Conservation (phyloP, 345 rosid genomes). For the Ceriops tagal region DNA sequence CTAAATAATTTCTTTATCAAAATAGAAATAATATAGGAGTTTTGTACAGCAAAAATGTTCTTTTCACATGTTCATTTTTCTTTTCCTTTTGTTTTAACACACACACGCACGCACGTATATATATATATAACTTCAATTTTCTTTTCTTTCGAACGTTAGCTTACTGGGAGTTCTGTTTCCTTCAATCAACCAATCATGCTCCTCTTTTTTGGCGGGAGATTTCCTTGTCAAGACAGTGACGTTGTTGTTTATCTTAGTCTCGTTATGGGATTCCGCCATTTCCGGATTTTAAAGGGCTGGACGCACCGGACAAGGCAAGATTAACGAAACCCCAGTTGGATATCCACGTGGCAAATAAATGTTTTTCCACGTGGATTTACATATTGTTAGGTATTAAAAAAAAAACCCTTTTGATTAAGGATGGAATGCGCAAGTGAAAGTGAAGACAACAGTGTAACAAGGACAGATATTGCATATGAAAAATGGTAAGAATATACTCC, state of each 20-base stretch:
- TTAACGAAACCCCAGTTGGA: background rate
- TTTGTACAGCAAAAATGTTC: no score
- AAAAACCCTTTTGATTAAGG: background rate
- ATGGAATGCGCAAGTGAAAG: background rate
- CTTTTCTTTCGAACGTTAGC: background rate
- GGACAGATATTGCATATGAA: no score
- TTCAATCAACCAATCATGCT: background rate
- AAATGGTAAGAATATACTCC: no score
- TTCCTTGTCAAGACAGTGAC: constrained; percentile 32
- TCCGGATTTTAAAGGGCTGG: constrained; percentile 6
- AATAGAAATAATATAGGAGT: no score
- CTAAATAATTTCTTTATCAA: no score
- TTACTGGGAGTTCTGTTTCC: background rate
- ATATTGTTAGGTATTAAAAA: background rate
- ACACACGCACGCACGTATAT: background rate
- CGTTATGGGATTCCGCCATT: constrained; percentile 20
- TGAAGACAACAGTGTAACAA: background rate
- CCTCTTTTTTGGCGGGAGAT: constrained; percentile 46
- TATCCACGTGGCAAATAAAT: constrained; percentile 10
- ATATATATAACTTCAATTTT: background rate
- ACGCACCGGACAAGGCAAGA: background rate
- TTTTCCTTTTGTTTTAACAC: no score
- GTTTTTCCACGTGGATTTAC: constrained; percentile 17
- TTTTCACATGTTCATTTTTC: no score
- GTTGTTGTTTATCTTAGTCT: constrained; percentile 3